Evolutionary conservation across 116 monocot genomes (phyloP).

Genomic region (Cymodocea nodosa): DNA sequence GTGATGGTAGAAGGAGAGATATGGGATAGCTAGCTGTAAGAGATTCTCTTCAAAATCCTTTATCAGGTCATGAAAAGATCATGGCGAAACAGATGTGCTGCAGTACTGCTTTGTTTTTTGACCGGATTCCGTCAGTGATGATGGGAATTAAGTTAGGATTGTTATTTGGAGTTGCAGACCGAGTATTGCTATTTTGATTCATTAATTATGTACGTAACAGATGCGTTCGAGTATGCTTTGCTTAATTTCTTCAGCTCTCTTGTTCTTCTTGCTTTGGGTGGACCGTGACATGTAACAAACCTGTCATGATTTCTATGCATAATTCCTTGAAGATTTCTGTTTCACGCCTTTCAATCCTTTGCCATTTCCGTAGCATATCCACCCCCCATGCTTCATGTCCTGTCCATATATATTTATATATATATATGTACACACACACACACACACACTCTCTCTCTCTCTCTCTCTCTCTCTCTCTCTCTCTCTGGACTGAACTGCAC

Average conservation of each 20-base stretch:
- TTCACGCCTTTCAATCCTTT: neutral
- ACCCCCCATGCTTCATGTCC: neutral
- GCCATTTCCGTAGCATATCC: neutral
- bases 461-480: too few species aligned
- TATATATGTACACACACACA: too few species aligned
- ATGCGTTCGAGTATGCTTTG: too few species aligned
- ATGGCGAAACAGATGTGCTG: constrained; percentile 23
- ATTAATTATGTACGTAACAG: neutral
- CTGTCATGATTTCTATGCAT: constrained; percentile 31
- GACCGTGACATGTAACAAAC: constrained; percentile 57
- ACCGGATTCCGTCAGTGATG: constrained; percentile 14
- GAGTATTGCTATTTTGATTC: neutral
- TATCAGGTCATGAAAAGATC: constrained; percentile 24
- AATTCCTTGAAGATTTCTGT: neutral
- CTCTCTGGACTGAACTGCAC: neutral
- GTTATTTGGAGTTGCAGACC: neutral
- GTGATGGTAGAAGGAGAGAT: neutral
- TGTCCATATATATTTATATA: too few species aligned
- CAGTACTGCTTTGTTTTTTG: constrained; percentile 17
- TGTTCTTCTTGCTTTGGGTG: neutral
- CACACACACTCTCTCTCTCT: too few species aligned
- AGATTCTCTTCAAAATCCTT: neutral
- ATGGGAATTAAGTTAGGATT: neutral
- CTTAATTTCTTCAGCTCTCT: constrained; percentile 8
- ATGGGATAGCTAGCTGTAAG: neutral